phyloP scores from a whole-genome alignment of 371 early-diverging fungal species.

The Syncephalis plumigaleata region DNA sequence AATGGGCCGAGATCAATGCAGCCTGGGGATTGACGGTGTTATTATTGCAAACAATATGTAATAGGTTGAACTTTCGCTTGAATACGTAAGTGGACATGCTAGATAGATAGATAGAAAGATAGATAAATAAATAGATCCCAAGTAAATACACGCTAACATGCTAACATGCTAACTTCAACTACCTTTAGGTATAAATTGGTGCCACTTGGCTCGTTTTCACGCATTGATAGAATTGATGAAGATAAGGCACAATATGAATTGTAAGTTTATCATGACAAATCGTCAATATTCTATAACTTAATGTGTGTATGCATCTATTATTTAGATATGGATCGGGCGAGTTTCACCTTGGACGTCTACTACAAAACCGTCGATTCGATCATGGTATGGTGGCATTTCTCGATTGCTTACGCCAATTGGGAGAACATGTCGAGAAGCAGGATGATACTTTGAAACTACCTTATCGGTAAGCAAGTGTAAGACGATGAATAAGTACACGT shows the following conservation, averaged over 20 bases:
- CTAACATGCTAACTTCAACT: neutral
- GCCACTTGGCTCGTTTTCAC: conserved; percentile 85
- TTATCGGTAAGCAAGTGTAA: conserved; percentile 29
- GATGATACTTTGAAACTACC: conserved; percentile 63
- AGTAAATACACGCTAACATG: no score
- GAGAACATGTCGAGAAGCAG: conserved; percentile 53
- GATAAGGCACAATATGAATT: conserved; percentile 64
- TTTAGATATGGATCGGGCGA: conserved; percentile 74
- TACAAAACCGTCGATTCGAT: conserved; percentile 76
- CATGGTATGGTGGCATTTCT: conserved; percentile 77
- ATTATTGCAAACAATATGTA: conserved; percentile 72
- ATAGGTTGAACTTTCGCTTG: conserved; percentile 65
- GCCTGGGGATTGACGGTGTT: conserved; percentile 86
- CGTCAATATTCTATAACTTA: neutral
- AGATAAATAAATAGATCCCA: neutral
- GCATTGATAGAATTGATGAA: conserved; percentile 68
- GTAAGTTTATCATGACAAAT: conserved; percentile 26
- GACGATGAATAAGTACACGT: neutral
- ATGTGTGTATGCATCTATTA: neutral
- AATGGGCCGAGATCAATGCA: conserved; percentile 94
- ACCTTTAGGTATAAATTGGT: conserved; percentile 49
- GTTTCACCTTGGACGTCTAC: conserved; percentile 61
- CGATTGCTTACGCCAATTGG: conserved; percentile 74
- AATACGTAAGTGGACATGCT: conserved; percentile 24
- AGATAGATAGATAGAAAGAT: neutral